Conservation (phyloP, 73 alveolate genomes). For the Blepharisma japonicum region DNA sequence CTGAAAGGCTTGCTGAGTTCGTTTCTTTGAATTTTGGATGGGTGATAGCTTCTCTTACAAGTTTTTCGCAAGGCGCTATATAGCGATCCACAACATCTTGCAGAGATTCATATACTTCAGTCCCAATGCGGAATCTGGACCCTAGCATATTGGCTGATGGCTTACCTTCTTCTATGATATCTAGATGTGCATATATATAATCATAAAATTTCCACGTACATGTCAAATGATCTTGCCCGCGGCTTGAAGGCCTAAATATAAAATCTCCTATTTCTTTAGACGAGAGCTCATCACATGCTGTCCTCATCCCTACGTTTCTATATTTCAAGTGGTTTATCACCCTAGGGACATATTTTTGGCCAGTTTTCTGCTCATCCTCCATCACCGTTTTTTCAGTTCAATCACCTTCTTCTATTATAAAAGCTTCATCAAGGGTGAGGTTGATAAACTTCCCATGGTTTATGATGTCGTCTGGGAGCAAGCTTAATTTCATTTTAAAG, state of each 20-base stretch:
- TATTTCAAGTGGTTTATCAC: constrained; percentile 80
- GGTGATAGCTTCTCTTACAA: constrained; percentile 60
- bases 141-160: constrained; percentile 77
- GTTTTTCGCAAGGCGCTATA: constrained; percentile 73
- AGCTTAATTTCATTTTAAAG: constrained; percentile 1
- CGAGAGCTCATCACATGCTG: constrained; percentile 67
- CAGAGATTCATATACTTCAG: constrained; percentile 74
- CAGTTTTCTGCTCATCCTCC: constrained; percentile 41
- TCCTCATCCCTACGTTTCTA: constrained; percentile 68
- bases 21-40: constrained; percentile 57
- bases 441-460: not conserved
- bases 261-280: constrained; percentile 84
- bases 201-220: constrained; percentile 88
- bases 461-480: not conserved
- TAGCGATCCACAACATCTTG: constrained; percentile 85
- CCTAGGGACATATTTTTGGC: constrained; percentile 63
- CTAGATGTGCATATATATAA: constrained; percentile 74
- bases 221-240: constrained; percentile 80
- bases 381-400: constrained; percentile 49
- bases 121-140: constrained; percentile 60
- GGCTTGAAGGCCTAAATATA: constrained; percentile 84
- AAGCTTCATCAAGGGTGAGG: constrained; percentile 32
- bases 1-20: constrained; percentile 1
- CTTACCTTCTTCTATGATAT: constrained; percentile 79
- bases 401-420: constrained; percentile 57